These are phyloP conservation scores for Paragyromitra xinjiangensis DNA, from an alignment of 495 filamentous ascomycete genomes.

Conservation along the genomic window DNA sequence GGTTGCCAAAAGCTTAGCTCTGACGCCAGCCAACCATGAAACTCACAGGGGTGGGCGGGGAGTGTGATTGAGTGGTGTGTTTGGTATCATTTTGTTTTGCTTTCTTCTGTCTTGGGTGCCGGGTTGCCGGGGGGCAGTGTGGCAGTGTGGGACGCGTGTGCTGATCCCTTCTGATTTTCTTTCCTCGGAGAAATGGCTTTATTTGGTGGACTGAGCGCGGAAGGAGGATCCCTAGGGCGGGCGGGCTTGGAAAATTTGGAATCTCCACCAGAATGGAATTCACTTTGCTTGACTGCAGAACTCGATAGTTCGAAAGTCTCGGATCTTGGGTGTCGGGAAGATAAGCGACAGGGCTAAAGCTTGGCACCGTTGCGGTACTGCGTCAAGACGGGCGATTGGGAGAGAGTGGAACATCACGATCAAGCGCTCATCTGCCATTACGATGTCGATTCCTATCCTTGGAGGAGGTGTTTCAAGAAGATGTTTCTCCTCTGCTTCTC, in stretches of 20 bases:
- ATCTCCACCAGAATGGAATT: not conserved
- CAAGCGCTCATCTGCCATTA: conserved; percentile 2
- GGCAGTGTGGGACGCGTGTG: conserved; percentile 27
- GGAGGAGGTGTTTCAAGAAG: conserved; percentile 44
- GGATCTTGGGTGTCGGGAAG: conserved; percentile 27
- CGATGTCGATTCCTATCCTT: conserved; percentile 10
- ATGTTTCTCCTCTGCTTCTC: conserved; percentile 62
- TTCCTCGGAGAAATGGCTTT: not conserved
- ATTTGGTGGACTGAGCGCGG: not conserved
- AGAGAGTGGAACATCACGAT: conserved; percentile 18
- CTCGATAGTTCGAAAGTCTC: not conserved
- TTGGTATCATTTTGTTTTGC: not conserved
- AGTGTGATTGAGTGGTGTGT: not conserved
- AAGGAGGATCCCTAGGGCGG: not conserved
- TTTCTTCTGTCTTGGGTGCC: conserved; percentile 41
- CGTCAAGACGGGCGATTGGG: not conserved
- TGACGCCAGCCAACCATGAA: conserved; percentile 27
- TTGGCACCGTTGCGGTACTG: conserved; percentile 25
- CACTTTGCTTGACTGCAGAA: not conserved
- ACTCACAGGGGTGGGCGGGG: not conserved
- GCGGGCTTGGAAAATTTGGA: conserved; percentile 2
- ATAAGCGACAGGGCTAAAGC: conserved; percentile 35
- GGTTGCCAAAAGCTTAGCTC: conserved; percentile 50
- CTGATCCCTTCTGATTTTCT: conserved; percentile 12
- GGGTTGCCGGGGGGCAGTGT: conserved; percentile 45